phyloP scores from a whole-genome alignment of 345 rosid species.

The Moricandia moricandioides region DNA sequence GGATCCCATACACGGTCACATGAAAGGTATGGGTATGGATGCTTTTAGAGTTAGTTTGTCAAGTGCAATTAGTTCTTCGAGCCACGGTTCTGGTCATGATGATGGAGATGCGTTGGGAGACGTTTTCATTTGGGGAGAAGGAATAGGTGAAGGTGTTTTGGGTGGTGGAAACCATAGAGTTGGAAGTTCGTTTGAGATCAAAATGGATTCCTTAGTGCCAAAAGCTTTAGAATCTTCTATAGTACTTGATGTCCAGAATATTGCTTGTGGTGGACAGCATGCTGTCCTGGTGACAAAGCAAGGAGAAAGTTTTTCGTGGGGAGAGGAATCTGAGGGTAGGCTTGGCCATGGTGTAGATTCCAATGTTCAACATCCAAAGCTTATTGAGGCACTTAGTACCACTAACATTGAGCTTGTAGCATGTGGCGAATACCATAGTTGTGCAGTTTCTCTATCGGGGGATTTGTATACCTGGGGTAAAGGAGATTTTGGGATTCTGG shows the following conservation, averaged over 20 bases:
- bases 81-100: conserved; percentile 50
- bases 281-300: conserved; percentile 52
- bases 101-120: conserved; percentile 52
- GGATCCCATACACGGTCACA: conserved; percentile 82
- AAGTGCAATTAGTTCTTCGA: conserved; percentile 65
- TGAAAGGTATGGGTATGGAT: conserved; percentile 70
- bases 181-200: conserved; percentile 36
- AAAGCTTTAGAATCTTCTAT: conserved; percentile 50
- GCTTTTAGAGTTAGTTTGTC: conserved; percentile 95
- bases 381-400: conserved; percentile 48
- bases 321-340: conserved; percentile 61
- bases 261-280: conserved; percentile 57
- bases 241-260: conserved; percentile 48
- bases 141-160: conserved; percentile 41
- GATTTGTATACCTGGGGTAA: conserved; percentile 72
- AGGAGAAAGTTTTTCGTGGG: conserved; percentile 58
- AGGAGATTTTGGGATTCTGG: conserved; percentile 60
- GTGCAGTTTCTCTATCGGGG: conserved; percentile 67
- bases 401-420: conserved; percentile 56
- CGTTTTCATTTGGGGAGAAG: conserved; percentile 61
- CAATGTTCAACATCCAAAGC: conserved; percentile 58
- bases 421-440: conserved; percentile 70
- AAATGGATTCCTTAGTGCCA: conserved; percentile 47
- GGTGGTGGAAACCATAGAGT: conserved; percentile 37
- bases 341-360: conserved; percentile 70